phyloP scores from a whole-genome alignment of 129 eudicot genomes.

The carrot (Daucus carota) region DNA sequence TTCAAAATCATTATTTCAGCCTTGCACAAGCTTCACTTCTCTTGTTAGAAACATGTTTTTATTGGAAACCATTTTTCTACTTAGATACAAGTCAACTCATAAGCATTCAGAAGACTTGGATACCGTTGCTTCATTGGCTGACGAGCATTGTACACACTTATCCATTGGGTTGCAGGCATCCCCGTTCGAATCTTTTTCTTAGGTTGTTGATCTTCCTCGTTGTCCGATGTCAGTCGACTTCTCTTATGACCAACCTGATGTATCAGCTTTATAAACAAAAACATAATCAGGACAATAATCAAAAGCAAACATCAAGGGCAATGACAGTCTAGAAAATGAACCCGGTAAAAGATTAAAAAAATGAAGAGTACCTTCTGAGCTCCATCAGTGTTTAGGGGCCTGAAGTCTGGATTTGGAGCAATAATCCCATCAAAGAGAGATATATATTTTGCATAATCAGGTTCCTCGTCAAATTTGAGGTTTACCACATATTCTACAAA shows the following conservation, averaged over 20 bases:
- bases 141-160: slow-evolving; percentile 19
- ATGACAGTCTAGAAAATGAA: background rate
- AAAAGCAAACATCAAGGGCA: background rate
- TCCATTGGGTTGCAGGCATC: slow-evolving; percentile 23
- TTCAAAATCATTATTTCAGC: background rate
- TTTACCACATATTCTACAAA: slow-evolving; percentile 45
- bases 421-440: slow-evolving; percentile 43
- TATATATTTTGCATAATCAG: slow-evolving; percentile 39
- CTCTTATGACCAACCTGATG: slow-evolving; percentile 47
- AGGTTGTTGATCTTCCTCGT: slow-evolving; percentile 46
- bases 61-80: background rate
- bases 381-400: slow-evolving; percentile 55
- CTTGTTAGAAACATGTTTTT: background rate
- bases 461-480: slow-evolving; percentile 53
- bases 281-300: background rate
- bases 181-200: slow-evolving; percentile 23
- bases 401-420: slow-evolving; percentile 32
- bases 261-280: slow-evolving; percentile 16
- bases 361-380: slow-evolving; percentile 41
- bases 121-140: slow-evolving; percentile 30
- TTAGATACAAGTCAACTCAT: background rate
- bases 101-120: background rate
- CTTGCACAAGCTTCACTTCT: background rate
- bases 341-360: background rate
- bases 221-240: slow-evolving; percentile 35